phyloP scores from a whole-genome alignment of 306 rosid species.

The Glycyrrhiza uralensis region DNA sequence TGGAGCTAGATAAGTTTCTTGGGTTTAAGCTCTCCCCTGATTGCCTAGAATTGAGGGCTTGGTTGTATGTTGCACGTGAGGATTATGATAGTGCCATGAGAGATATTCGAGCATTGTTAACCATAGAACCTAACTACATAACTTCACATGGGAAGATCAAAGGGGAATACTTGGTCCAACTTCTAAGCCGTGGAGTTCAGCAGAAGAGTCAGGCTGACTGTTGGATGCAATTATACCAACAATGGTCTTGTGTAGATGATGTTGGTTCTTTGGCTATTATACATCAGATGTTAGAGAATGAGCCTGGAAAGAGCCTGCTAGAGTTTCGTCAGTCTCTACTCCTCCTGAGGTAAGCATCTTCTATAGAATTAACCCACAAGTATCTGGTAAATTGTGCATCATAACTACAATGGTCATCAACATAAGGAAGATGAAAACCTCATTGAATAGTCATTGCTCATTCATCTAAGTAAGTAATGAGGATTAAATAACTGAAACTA shows the following conservation, averaged over 20 bases:
- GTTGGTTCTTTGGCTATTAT: constrained; percentile 76
- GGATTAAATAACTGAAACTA: no score
- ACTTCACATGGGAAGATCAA: constrained; percentile 52
- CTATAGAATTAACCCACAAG: background rate
- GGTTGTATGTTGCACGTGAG: constrained; percentile 58
- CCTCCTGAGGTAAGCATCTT: constrained; percentile 56
- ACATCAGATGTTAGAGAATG: constrained; percentile 72
- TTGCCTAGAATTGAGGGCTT: constrained; percentile 70
- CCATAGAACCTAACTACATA: constrained; percentile 61
- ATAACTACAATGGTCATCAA: no score
- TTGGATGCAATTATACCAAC: constrained; percentile 83
- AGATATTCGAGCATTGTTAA: constrained; percentile 66
- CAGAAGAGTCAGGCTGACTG: constrained; percentile 62
- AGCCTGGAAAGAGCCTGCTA: constrained; percentile 61
- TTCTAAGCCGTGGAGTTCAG: constrained; percentile 41
- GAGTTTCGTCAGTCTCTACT: constrained; percentile 78
- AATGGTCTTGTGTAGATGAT: constrained; percentile 83
- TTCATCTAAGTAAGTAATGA: no score
- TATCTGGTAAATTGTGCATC: background rate
- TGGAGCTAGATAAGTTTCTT: constrained; percentile 61
- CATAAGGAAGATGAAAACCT: no score
- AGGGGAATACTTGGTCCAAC: constrained; percentile 51
- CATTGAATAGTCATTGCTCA: no score
- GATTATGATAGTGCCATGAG: constrained; percentile 64
- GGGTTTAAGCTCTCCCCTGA: constrained; percentile 66